Base-by-base conservation (phyloP, 2,329 filamentous ascomycete species). In the Curvularia sp. region DNA sequence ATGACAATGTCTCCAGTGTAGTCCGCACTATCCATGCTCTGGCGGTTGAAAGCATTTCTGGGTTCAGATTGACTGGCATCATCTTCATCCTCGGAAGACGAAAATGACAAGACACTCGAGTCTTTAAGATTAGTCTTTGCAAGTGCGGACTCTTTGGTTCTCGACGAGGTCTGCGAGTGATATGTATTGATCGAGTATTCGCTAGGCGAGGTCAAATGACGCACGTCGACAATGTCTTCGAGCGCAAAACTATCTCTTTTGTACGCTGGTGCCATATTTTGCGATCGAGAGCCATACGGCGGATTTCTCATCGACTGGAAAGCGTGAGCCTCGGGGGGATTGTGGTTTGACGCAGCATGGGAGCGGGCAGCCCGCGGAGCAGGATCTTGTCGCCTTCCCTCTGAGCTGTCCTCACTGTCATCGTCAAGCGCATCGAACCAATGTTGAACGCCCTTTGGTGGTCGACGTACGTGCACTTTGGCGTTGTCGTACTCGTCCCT, bases 361-460 rank as follows among this genome's bases (percentile, higher is more conserved):
- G 63, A 56, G 10, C 57, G 56, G 13, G 57, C 19, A 19, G 65
- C 60, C 30, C 51, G 57, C 12, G 68, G 60, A 21, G 63, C 66
- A 48, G 65, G 60, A 3, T 64, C 32, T 9, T 59, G 60, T 28
- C 52, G 42, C 8, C 46, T 45, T 8, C 67, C 70, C 9, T 72
- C 69, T 5, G 58, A 46, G 10, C 64, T 60, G 19, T 75, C 74
- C 15, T 77, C 76, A 32, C 77, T 76, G 21, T 78, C 77, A 12
- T 78, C 76, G 23, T 78, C 75, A 10, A 81, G 69, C 3, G 76
- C 81, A 54, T 83, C 81, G 55, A 83, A 83, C 81, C 81, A 83
- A 59, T 83, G 79, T 58, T 81, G 74, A 27, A 82, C 80, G 7
- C 81, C 81, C 48, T 78, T 80, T 4, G 80, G 80, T 15, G 81